Percentiles rank a stretch among this genome's conserved stretches.
phyloP scores from a whole-genome alignment of 2,329 filamentous ascomycete species.

The Chrysoporthe cubensis region DNA sequence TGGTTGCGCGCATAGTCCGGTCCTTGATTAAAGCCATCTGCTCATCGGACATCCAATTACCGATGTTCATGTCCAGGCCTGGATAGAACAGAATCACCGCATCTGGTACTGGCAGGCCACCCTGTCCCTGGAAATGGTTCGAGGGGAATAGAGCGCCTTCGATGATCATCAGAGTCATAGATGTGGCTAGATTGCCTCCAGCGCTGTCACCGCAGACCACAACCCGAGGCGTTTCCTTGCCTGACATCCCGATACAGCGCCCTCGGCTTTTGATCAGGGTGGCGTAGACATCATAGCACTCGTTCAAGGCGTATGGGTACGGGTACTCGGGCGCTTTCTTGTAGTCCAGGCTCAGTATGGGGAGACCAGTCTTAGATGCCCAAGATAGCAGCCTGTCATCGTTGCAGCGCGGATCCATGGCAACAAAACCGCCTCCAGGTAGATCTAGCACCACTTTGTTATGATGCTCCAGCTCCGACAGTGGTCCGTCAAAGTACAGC shows the following conservation, averaged over 20 bases:
- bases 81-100: constrained; percentile 89
- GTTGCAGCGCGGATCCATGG: constrained; percentile 92
- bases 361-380: constrained; percentile 87
- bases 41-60: constrained; percentile 98
- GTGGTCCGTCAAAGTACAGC: constrained; percentile 91
- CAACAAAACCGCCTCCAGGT: constrained; percentile 92
- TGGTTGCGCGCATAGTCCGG: constrained; percentile 75
- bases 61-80: constrained; percentile 93
- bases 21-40: constrained; percentile 95
- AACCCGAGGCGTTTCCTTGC: constrained; percentile 66
- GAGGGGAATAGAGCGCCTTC: constrained; percentile 68
- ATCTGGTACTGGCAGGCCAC: constrained; percentile 72
- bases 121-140: constrained; percentile 58
- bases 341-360: constrained; percentile 90
- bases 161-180: constrained; percentile 85
- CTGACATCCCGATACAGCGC: constrained; percentile 75
- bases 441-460: constrained; percentile 84
- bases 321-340: constrained; percentile 83
- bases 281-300: constrained; percentile 85
- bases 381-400: constrained; percentile 94
- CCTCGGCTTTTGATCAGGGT: constrained; percentile 74
- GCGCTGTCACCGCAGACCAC: constrained; percentile 81
- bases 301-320: constrained; percentile 83
- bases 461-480: constrained; percentile 76
- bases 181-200: constrained; percentile 79